These are phyloP conservation scores for Alternaria brassicicola DNA, from an alignment of 2,329 filamentous ascomycete genomes.

Conservation along the genomic window DNA sequence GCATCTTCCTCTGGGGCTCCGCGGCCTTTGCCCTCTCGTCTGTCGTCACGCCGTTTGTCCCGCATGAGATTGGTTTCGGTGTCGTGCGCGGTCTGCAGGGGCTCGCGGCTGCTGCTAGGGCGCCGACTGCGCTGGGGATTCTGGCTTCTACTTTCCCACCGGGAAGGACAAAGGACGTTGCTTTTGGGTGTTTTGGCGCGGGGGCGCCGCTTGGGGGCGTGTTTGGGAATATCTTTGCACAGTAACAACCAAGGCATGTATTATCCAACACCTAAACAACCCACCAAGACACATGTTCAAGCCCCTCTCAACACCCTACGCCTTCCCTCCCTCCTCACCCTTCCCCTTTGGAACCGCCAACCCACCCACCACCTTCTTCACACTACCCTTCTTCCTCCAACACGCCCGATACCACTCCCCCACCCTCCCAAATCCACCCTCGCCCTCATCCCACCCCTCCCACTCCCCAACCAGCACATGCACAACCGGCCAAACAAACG, in stretches of 20 bases:
- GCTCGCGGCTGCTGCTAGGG: slow-evolving; percentile 70
- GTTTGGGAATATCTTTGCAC: slow-evolving; percentile 68
- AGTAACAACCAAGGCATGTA: not conserved
- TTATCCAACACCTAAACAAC: too few species aligned
- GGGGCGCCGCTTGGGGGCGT: slow-evolving; percentile 69
- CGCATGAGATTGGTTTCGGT: slow-evolving; percentile 71
- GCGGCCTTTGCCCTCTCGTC: slow-evolving; percentile 66
- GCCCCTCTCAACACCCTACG: not conserved
- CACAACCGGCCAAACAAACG: slow-evolving; percentile 41
- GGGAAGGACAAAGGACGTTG: slow-evolving; percentile 72
- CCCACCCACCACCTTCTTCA: slow-evolving; percentile 28
- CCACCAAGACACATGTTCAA: too few species aligned
- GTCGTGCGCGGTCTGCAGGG: slow-evolving; percentile 71
- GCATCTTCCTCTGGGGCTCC: slow-evolving; percentile 69
- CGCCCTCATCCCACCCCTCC: slow-evolving; percentile 30
- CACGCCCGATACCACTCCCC: slow-evolving; percentile 34
- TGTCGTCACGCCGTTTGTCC: slow-evolving; percentile 67
- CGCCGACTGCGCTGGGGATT: slow-evolving; percentile 74
- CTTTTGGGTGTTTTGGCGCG: slow-evolving; percentile 60
- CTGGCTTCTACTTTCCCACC: slow-evolving; percentile 70
- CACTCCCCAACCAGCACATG: slow-evolving; percentile 32
- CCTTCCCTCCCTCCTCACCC: not conserved
- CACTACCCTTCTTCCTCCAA: slow-evolving; percentile 42
- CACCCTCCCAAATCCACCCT: slow-evolving; percentile 26
- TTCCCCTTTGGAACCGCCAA: not conserved